These are phyloP conservation scores for Gaultheria prostrata DNA, from an alignment of 148 eudicot genomes.

Conservation along the genomic window DNA sequence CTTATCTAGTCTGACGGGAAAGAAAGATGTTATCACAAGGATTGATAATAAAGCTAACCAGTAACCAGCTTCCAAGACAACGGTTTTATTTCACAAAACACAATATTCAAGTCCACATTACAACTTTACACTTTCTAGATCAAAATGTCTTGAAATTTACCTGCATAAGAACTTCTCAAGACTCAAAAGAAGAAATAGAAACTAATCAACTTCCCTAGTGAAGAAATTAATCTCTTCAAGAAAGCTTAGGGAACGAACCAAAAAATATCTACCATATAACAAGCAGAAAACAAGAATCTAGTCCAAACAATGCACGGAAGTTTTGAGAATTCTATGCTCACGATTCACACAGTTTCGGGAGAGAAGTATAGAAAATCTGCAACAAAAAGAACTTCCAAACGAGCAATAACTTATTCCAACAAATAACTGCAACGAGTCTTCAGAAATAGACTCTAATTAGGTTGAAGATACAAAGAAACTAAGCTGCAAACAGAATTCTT, in stretches of 20 bases:
- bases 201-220: background rate
- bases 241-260: background rate
- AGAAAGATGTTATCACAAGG: background rate
- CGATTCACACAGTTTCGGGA: background rate
- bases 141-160: background rate
- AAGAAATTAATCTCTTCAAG: background rate
- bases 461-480: background rate
- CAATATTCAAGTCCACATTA: background rate
- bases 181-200: background rate
- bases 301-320: background rate
- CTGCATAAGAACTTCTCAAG: background rate
- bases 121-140: background rate
- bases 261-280: background rate
- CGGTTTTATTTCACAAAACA: background rate
- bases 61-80: background rate
- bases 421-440: background rate
- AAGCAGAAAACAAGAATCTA: conserved; percentile 2
- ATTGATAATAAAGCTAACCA: background rate
- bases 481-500: background rate
- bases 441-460: background rate
- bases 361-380: background rate
- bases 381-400: background rate
- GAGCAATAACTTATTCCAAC: background rate
- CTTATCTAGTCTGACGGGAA: background rate
- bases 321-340: background rate